Percentiles rank a stretch among this genome's conserved stretches.
Conservation (phyloP, 305 asterid genomes). For the Petunia hybrid region DNA sequence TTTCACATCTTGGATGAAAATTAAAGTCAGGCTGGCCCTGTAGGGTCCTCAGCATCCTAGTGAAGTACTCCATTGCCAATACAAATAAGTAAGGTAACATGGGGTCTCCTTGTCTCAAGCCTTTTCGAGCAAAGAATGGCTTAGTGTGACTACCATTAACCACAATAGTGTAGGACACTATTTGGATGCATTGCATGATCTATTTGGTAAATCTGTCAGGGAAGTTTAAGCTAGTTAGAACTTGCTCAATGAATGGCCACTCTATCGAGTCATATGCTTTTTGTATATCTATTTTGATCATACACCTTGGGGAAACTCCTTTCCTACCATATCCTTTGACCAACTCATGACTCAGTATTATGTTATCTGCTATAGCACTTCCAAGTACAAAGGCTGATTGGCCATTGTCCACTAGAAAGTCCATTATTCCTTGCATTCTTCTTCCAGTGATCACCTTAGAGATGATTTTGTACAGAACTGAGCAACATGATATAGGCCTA, state of each 20-base stretch:
- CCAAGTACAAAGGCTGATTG: background rate
- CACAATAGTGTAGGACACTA: background rate
- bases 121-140: background rate
- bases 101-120: background rate
- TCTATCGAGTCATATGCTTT: background rate
- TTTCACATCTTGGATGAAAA: background rate
- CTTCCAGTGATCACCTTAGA: background rate
- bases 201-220: background rate
- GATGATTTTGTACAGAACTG: background rate
- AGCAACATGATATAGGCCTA: background rate
- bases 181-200: background rate
- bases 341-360: background rate
- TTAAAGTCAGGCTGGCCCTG: background rate
- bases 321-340: background rate
- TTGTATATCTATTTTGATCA: background rate
- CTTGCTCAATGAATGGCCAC: background rate
- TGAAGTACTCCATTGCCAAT: background rate
- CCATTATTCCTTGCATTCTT: background rate
- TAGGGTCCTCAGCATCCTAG: background rate
- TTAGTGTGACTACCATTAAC: background rate
- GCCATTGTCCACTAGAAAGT: background rate
- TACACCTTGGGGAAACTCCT: background rate
- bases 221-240: background rate
- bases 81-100: too few relatives aligned
- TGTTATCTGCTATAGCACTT: background rate